These are phyloP conservation scores for Penicillium waksmanii DNA, from an alignment of 495 filamentous ascomycete genomes.

Conservation along the genomic window DNA sequence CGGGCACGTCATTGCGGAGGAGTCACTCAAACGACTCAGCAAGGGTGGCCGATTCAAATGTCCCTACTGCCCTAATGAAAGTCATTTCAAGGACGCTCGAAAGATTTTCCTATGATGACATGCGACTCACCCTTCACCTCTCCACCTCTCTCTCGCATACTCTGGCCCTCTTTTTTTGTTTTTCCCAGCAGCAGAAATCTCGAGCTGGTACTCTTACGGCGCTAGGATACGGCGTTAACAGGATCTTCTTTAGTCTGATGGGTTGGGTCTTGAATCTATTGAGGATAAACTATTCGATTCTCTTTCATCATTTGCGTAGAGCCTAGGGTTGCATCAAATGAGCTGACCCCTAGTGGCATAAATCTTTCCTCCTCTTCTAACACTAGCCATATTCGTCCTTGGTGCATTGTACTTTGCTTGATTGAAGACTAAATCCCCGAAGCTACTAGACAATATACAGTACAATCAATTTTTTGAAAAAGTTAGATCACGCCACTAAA, in stretches of 20 bases:
- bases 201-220: neutral
- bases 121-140: neutral
- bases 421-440: too few species aligned
- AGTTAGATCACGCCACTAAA: too few species aligned
- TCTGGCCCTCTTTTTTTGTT: conserved; percentile 1
- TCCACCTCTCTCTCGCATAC: neutral
- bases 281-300: neutral
- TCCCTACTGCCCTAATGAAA: conserved; percentile 92
- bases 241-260: neutral
- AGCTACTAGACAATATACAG: too few species aligned
- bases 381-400: too few species aligned
- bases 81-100: conserved; percentile 71
- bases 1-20: conserved; percentile 89
- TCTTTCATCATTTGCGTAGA: too few species aligned
- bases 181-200: neutral
- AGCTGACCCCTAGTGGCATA: too few species aligned
- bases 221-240: conserved; percentile 2
- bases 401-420: too few species aligned
- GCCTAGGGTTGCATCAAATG: too few species aligned
- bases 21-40: conserved; percentile 74
- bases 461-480: too few species aligned
- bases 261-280: neutral
- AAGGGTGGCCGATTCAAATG: conserved; percentile 89
- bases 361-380: neutral
- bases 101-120: conserved; percentile 63